phyloP scores from a whole-genome alignment of 257 asterid genomes.

The Nyctanthes arbortristis region DNA sequence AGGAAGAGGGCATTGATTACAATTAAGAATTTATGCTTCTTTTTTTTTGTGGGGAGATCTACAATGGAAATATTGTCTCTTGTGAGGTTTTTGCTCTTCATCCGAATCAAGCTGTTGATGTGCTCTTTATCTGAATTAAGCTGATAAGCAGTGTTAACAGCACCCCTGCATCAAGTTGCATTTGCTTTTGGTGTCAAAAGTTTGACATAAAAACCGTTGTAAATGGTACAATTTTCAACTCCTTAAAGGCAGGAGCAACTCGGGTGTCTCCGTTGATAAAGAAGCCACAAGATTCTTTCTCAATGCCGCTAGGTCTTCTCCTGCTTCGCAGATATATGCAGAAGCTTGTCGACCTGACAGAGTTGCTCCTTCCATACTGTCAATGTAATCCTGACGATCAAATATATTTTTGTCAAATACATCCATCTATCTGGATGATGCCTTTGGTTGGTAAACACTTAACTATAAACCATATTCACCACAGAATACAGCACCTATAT shows the following conservation, averaged over 20 bases:
- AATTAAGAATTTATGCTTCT: too few species aligned
- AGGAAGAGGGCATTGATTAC: too few species aligned
- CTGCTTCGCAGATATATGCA: constrained; percentile 76
- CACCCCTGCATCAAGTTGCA: neutral
- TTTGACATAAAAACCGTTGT: neutral
- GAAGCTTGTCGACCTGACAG: constrained; percentile 96
- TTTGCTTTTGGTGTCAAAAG: neutral
- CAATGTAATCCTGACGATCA: constrained; percentile 80
- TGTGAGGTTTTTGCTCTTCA: neutral
- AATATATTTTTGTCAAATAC: neutral
- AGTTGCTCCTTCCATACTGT: constrained; percentile 99
- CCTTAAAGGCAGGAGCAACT: constrained; percentile 36
- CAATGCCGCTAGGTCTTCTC: constrained; percentile 69
- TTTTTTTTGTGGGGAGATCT: too few species aligned
- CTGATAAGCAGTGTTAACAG: too few species aligned
- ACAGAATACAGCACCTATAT: neutral
- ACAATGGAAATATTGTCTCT: neutral
- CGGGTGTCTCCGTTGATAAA: constrained; percentile 27
- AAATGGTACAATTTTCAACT: constrained; percentile 59
- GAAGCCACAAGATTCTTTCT: constrained; percentile 40
- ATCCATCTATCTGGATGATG: too few species aligned
- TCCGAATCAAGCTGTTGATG: neutral
- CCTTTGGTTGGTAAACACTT: too few species aligned
- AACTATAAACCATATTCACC: too few species aligned
- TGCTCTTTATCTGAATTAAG: too few species aligned